Evolutionary conservation across 108 stramenopile species (phyloP), one percentile per base, ranked within the genome.

Genomic region (Pseudonitzschia pungens): DNA sequence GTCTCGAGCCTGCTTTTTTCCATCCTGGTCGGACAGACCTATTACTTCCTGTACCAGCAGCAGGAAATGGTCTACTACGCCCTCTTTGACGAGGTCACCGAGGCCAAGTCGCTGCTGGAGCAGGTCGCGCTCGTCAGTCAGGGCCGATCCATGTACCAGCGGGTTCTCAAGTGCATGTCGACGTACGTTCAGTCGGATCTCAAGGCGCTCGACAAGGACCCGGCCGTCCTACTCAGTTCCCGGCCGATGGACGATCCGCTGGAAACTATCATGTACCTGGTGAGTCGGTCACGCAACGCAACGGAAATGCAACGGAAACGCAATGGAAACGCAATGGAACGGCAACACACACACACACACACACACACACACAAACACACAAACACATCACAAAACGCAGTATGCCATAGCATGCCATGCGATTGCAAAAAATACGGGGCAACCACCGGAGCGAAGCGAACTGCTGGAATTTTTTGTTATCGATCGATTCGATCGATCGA

Each of bases 231-330:
- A 15, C 54, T 96, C 44, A 80, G 81, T 69, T 81, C 88, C 0
- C 72, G 91, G 62, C 92, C 92, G 4, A 78, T 88, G 43, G 92
- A 93, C 71, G 95, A 96, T 81, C 95, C 95, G 10, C 69, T 96
- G 72, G 95, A 96, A 71, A 71, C 79, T 22, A 91, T 94, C 75
- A 83, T 96, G 89, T 96, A 93, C 68, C 55, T 94, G 75, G 64
- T 65, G 42, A 14, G 64, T 65, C 7, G 2, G 36, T 36, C 4
- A 36, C 6, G 36, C 36, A 6, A 36, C 6, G 36, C 36, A 6
- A 36, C 2, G 36, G 4, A 6, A 36, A 36, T 2, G 4, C 4
- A 36, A 36, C 4, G 4, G 24, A 1, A 22, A 2, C 1, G 15
- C 0, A 7, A 54, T 15, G 15, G 24, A 54, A n/a, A n/a, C n/a